Evolutionary conservation across 2,329 filamentous ascomycete genomes (phyloP).

Genomic region (Fusarium transvaalense): DNA sequence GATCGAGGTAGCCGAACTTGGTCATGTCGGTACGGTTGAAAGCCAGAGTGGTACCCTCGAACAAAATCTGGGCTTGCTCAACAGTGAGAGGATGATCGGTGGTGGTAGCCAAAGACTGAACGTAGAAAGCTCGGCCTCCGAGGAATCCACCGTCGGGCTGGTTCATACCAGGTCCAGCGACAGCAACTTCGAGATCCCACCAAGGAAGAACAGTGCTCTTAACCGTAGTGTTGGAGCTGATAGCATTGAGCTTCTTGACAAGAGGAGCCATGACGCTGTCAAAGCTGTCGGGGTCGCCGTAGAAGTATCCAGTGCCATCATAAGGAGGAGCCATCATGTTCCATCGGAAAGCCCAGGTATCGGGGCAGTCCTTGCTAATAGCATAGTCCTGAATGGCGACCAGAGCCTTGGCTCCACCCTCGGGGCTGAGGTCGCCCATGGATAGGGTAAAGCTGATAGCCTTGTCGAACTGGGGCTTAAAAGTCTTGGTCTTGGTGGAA

Average conservation of each 20-base stretch:
- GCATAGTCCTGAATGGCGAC: conserved; percentile 44
- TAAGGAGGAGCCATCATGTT: conserved; percentile 30
- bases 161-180: conserved; percentile 43
- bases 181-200: conserved; percentile 42
- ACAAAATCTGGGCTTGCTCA: conserved; percentile 34
- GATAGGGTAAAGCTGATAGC: conserved; percentile 44
- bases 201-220: conserved; percentile 40
- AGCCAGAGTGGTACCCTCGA: conserved; percentile 33
- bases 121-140: conserved; percentile 44
- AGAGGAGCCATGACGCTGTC: conserved; percentile 35
- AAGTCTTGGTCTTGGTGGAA: conserved; percentile 43
- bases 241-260: conserved; percentile 22
- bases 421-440: conserved; percentile 26
- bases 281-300: conserved; percentile 42
- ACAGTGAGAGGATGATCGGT: conserved; percentile 44
- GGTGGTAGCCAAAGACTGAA: conserved; percentile 37
- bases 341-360: conserved; percentile 45
- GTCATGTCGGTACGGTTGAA: conserved; percentile 45
- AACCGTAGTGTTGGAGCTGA: conserved; percentile 20
- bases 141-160: conserved; percentile 35
- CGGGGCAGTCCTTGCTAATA: conserved; percentile 27
- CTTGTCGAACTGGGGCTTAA: conserved; percentile 38
- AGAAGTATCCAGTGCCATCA: conserved; percentile 43
- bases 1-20: conserved; percentile 44
- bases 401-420: conserved; percentile 36